Percentiles rank a stretch among this genome's conserved stretches.
Conservation (phyloP, 164 flowering plant genomes). For the Umbilicus rupestris region DNA sequence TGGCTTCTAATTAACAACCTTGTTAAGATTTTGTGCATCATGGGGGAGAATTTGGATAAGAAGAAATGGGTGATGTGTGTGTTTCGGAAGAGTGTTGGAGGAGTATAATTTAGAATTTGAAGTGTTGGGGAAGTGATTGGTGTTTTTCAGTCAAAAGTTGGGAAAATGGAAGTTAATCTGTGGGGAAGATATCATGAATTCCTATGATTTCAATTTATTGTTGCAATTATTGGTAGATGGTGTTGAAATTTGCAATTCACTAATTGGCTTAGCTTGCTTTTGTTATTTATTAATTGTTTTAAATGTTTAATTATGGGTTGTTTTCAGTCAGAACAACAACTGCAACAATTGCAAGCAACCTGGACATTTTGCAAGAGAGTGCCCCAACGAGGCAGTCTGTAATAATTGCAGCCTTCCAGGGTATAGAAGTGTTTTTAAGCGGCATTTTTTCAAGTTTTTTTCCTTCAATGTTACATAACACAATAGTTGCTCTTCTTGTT, state of each 20-base stretch:
- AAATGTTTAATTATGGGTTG: not conserved
- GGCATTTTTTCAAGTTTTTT: not conserved
- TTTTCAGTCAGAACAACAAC: slow-evolving; percentile 32
- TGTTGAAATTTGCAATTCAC: too few relatives aligned
- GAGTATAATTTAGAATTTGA: not conserved
- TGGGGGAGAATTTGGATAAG: slow-evolving; percentile 5
- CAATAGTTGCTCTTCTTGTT: not conserved
- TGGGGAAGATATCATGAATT: too few relatives aligned
- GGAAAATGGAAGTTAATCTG: too few relatives aligned
- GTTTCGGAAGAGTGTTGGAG: too few relatives aligned
- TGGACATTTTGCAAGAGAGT: slow-evolving; percentile 64
- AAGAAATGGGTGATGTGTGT: not conserved
- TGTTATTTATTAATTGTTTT: not conserved
- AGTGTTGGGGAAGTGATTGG: not conserved
- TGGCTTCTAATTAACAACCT: slow-evolving; percentile 17
- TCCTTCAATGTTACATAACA: not conserved
- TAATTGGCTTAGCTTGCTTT: not conserved
- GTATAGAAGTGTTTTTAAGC: slow-evolving; percentile 21
- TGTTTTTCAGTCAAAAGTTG: not conserved
- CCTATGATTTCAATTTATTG: too few relatives aligned
- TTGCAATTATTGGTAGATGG: too few relatives aligned
- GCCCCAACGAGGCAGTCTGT: slow-evolving; percentile 53
- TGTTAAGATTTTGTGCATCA: slow-evolving; percentile 1
- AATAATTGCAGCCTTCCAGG: slow-evolving; percentile 60
- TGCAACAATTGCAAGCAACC: slow-evolving; percentile 68